Evolutionary conservation across 139 green algal species (phyloP), one percentile per base, ranked within the genome.

Genomic region (Choricystis sp.): DNA sequence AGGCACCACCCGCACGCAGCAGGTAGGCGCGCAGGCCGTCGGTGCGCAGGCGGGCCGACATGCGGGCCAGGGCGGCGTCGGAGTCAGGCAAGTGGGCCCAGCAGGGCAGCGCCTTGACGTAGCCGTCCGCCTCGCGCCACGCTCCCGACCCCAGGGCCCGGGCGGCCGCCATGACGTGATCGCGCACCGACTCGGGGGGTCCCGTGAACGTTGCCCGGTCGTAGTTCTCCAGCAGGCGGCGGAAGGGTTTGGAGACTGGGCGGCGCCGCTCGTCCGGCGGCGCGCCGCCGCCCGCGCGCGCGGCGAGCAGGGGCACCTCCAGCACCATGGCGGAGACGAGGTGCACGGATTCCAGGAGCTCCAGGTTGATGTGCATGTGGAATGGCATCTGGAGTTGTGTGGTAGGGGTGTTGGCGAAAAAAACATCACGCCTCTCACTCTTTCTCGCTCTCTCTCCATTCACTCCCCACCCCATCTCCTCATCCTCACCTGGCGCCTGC

Each of bases 361-460:
- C 94, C 58, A 99, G 77, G 79, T 94, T 95, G 83, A 99, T 96
- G 81, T 99, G 94, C 87, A 97, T 95, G 82, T 99, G 94, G 85
- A 98, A 98, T 61, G 94, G 94, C 83, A 99, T 95, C 75, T 90
- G 82, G 29, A 49, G n/a, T 56, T 56, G 48, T 19, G 19, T 56
- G 48, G 48, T n/a, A 56, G 19, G 19, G 48, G 48, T 19, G 48
- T 56, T 56, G 19, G 19, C 19, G 19, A 56, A 56, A 56, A 56
- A n/a, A 56, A 56, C 19, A 56, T n/a, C 19, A 56, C 19, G 19
- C 48, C 19, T 56, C 19, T n/a, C 19, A 56, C 19, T n/a, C 19
- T n/a, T n/a, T n/a, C 19, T 56, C 19, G 48, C 48, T 19, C 19
- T n/a, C 19, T n/a, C 19, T 56, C 19, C 19, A 56, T 56, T 56